Conservation (phyloP, 768 basidiomycete species). For the Boletus bicolor region DNA sequence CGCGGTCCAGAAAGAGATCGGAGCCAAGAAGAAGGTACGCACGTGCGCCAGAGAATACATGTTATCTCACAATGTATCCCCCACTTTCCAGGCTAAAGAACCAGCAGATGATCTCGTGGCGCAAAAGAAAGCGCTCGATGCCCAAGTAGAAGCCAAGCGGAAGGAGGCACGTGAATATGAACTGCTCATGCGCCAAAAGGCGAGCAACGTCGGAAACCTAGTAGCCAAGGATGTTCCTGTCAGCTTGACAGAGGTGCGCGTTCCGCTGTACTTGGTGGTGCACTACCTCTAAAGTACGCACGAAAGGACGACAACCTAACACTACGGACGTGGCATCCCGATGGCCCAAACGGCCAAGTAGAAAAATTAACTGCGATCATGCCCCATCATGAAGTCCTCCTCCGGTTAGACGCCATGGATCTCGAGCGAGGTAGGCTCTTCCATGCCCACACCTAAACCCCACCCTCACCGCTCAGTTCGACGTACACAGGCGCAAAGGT, state of each 20-base stretch:
- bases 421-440: constrained; percentile 74
- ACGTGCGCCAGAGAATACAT: neutral
- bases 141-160: constrained; percentile 69
- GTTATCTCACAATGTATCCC: neutral
- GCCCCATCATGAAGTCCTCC: constrained; percentile 96
- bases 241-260: constrained; percentile 76
- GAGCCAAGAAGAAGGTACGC: constrained; percentile 84
- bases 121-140: constrained; percentile 82
- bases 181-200: constrained; percentile 72
- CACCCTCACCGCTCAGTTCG: constrained; percentile 8
- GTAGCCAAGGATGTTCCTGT: constrained; percentile 85
- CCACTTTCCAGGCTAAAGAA: constrained; percentile 72
- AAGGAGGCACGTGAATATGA: constrained; percentile 79
- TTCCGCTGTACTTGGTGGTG: neutral
- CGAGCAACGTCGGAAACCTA: constrained; percentile 84
- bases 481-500: constrained; percentile 75
- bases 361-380: constrained; percentile 74
- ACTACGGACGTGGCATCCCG: constrained; percentile 82
- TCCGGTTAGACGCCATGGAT: constrained; percentile 93
- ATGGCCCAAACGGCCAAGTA: constrained; percentile 68
- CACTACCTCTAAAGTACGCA: neutral
- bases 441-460: neutral
- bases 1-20: constrained; percentile 91
- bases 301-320: constrained; percentile 85
- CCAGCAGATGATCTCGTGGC: constrained; percentile 83